These are phyloP conservation scores for Fragilariopsis cylindrus DNA, from an alignment of 108 stramenopile species.

Conservation along the genomic window DNA sequence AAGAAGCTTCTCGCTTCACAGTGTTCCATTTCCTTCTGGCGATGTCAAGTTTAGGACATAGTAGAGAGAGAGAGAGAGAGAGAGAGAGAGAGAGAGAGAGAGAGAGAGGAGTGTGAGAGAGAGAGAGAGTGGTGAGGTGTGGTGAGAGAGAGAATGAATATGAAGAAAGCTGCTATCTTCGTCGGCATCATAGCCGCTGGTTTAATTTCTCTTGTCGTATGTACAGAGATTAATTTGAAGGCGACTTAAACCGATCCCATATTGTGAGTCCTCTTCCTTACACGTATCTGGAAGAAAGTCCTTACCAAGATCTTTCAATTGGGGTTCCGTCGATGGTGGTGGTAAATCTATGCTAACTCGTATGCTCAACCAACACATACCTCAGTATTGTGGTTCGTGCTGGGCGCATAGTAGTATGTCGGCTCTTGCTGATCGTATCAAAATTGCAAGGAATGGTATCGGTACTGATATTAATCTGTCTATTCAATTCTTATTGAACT, in stretches of 20 bases:
- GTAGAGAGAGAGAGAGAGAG: too few species aligned
- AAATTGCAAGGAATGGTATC: conserved; percentile 76
- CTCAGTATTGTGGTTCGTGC: conserved; percentile 71
- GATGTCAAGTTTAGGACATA: not conserved
- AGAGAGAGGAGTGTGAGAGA: too few species aligned
- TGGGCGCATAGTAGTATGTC: conserved; percentile 90
- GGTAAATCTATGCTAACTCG: conserved; percentile 71
- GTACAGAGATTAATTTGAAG: conserved; percentile 21
- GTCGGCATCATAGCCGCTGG: too few species aligned
- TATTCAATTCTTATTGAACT: conserved; percentile 74
- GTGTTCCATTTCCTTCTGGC: not conserved
- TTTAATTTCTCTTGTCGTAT: not conserved
- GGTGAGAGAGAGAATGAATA: too few species aligned
- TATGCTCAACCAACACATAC: conserved; percentile 92
- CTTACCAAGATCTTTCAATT: conserved; percentile 65
- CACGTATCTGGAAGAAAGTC: not conserved
- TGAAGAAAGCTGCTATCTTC: too few species aligned
- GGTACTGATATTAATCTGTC: conserved; percentile 61
- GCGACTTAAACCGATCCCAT: conserved; percentile 5
- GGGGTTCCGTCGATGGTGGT: conserved; percentile 65
- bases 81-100: too few species aligned
- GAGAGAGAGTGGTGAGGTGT: too few species aligned
- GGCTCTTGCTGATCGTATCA: conserved; percentile 88
- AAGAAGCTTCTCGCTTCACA: not conserved
- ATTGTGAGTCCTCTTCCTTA: conserved; percentile 33